These are phyloP conservation scores for Penicillium manginii DNA, from an alignment of 495 filamentous ascomycete genomes.

Conservation along the genomic window DNA sequence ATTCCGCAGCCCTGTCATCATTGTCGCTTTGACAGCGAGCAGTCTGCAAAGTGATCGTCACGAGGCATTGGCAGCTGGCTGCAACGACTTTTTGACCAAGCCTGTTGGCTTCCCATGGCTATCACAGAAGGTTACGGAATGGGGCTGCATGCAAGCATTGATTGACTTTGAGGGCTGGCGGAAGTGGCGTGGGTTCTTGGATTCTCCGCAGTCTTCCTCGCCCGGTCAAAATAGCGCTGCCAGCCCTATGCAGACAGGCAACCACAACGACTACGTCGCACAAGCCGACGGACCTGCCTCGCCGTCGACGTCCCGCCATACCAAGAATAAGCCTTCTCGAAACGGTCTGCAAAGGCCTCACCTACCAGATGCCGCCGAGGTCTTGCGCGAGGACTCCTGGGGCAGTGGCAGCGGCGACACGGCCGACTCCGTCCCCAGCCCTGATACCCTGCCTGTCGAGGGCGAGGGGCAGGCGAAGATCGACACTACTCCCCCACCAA, in stretches of 20 bases:
- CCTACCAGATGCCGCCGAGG: conserved; percentile 25
- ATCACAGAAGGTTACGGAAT: conserved; percentile 96
- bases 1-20: conserved; percentile 97
- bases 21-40: conserved; percentile 93
- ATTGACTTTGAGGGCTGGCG: conserved; percentile 99
- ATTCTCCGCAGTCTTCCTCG: conserved; percentile 31
- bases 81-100: conserved; percentile 99
- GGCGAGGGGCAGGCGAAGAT: conserved; percentile 1
- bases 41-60: conserved; percentile 92
- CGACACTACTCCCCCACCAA: background rate
- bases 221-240: conserved; percentile 26
- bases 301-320: conserved; percentile 21
- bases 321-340: conserved; percentile 13
- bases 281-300: conserved; percentile 19
- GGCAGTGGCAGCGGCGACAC: conserved; percentile 40
- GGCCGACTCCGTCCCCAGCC: conserved; percentile 34
- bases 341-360: conserved; percentile 16
- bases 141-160: conserved; percentile 98
- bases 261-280: conserved; percentile 12
- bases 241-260: conserved; percentile 39
- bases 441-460: conserved; percentile 15
- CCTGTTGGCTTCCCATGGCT: conserved; percentile 98
- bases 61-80: conserved; percentile 92
- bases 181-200: conserved; percentile 86
- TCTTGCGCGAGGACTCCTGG: conserved; percentile 40